Base-by-base conservation (phyloP, 768 basidiomycete genomes). In the Rhizopogon rudus region DNA sequence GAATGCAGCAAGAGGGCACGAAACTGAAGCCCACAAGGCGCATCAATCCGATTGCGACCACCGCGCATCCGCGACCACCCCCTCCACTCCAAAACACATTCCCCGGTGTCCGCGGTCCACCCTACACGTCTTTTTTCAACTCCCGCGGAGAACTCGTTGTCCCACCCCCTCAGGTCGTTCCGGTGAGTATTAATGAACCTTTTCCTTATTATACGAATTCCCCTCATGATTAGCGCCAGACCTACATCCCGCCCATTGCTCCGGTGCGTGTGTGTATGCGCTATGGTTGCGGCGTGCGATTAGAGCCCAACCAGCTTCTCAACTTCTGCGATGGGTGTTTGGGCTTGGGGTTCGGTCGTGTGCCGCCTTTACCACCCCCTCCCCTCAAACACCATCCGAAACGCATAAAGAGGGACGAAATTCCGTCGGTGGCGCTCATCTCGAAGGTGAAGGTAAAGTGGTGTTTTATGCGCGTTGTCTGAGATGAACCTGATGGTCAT, bases 311-410 rank as follows among this genome's bases (percentile, higher is more conserved):
- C 31, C 41, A 40, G 7, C n/a, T 12, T 1, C 50, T 56, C 5
- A 48, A 52, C 20, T n/a, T 58, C 14, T 66, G 65, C 9, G 50
- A 48, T n/a, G 45, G 17, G 14, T 66, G 67, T 37, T 37, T 46
- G 2, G n/a, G 49, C 14, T 57, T 57, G 20, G 55, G 57, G 3
- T 55, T 57, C 22, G 40, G 39, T 17, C 55, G 55, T 16, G 39
- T 35, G 6, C 35, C 22, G 7, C 39, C 46, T 10, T 3, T 4
- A 25, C 25, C 25, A 25, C 4, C 25, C 25, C 16, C 42, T 31
- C 8, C 17, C 14, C 44, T 10, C 14, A 53, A 40, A 40, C 51
- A 13, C n/a, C 28, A 46, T 9, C 44, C 62, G 12, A 39, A 44
- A 8, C 52, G 49, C 17, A 40, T 40, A 2, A 29, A 49, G 17